Conservation (phyloP, 495 filamentous ascomycete genomes). For the Aspergillus panamensis region DNA sequence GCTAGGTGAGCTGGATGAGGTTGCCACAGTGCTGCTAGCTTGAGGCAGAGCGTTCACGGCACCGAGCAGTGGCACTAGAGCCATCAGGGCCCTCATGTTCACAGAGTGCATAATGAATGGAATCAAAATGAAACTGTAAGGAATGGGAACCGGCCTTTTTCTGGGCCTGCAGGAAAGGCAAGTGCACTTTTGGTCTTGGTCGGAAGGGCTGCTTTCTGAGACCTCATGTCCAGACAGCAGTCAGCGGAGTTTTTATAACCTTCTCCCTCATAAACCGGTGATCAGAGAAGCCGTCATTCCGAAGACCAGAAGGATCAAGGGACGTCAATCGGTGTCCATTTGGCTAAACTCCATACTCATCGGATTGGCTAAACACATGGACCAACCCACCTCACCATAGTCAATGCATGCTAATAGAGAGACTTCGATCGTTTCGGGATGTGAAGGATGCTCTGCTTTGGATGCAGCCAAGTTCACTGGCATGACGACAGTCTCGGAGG, state of each 20-base stretch:
- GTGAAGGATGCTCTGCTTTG: neutral
- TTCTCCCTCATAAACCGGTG: neutral
- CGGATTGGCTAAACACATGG: neutral
- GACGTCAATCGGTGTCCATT: neutral
- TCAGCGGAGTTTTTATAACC: conserved; percentile 1
- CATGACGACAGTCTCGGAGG: neutral
- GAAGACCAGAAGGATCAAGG: conserved; percentile 11
- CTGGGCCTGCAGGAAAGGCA: conserved; percentile 3
- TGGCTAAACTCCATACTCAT: conserved; percentile 5
- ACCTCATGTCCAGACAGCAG: neutral
- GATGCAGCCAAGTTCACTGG: neutral
- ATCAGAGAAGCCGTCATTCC: neutral
- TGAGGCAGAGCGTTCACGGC: conserved; percentile 19
- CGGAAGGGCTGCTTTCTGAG: neutral
- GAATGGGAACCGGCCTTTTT: neutral
- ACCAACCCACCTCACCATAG: neutral
- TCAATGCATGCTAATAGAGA: neutral
- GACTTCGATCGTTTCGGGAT: neutral
- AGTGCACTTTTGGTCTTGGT: neutral
- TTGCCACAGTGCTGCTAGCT: conserved; percentile 16
- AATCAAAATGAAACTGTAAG: neutral
- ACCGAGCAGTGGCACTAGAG: conserved; percentile 14
- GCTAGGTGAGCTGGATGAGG: conserved; percentile 12
- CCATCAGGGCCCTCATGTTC: conserved; percentile 15
- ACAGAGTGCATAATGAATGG: conserved; percentile 11